Conservation (phyloP, 768 basidiomycete genomes). For the Phaeotremella fagi region DNA sequence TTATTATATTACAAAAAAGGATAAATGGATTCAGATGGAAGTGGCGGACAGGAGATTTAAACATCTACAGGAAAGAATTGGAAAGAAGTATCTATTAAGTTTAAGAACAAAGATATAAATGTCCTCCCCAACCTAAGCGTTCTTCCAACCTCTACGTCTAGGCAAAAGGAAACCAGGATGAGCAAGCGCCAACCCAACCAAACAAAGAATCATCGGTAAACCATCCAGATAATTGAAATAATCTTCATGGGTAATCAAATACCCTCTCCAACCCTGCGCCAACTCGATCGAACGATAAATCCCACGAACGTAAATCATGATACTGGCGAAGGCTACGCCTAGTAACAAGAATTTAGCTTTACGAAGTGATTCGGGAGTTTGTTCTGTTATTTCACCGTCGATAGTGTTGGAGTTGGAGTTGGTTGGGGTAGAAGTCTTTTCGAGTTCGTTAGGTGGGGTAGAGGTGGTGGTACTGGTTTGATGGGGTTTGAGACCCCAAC, state of each 20-base stretch:
- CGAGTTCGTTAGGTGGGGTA: neutral
- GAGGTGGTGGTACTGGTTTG: neutral
- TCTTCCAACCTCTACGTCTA: constrained; percentile 10
- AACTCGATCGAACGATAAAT: constrained; percentile 41
- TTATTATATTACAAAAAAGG: no score
- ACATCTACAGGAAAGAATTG: no score
- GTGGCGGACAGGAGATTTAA: no score
- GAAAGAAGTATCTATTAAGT: no score
- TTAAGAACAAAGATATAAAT: no score
- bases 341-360: constrained; percentile 19
- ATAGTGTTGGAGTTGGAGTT: no score
- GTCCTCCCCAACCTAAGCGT: constrained; percentile 8
- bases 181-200: constrained; percentile 21
- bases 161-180: constrained; percentile 36
- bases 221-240: constrained; percentile 27
- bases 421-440: neutral
- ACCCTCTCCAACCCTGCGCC: constrained; percentile 37
- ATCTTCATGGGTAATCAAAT: constrained; percentile 27
- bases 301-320: constrained; percentile 37
- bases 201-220: constrained; percentile 33
- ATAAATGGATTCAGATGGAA: no score
- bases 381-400: neutral
- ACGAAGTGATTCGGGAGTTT: constrained; percentile 6
- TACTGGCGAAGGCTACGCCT: constrained; percentile 29
- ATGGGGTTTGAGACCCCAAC: neutral